Base-by-base conservation (phyloP, 805 yeast species). In the Candida andamanensis region DNA sequence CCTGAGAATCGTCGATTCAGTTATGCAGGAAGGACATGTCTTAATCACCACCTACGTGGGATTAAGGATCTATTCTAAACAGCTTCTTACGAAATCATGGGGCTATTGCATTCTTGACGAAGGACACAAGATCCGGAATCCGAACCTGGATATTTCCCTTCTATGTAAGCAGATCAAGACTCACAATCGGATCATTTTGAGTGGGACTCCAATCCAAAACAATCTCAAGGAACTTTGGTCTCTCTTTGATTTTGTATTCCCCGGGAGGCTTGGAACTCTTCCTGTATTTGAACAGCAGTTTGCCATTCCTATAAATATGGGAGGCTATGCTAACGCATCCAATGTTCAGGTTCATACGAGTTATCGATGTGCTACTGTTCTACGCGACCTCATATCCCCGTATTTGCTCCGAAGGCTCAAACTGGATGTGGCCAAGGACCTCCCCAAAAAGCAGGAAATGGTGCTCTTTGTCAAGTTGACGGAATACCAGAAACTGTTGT, bases 261-360 rank as follows among this genome's bases (percentile, higher is more conserved):
- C 98, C 0, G 98, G 98, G 0, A 66, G 95, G 40, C 60, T 92
- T 15, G 98, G 98, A 0, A 92, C 98, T 0, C 62, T 92, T 15
- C 98, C 98, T 0, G 90, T 92, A 0, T 92, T 92, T 47, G 95
- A 89, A 56, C 82, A 74, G 32, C 96, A 92, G 53, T 92, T 92
- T 54, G 82, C 95, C 2, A 67, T 80, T 5, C 98, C 98, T 0
- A 92, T 92, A 27, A 90, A 87, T 49, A 71, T 85, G 52, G 98
- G 98, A n/a, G 98, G 98, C 0, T 92, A 92, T 58, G 95, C 98
- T 1, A 92, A 90, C 61, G 97, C 98, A 0, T 78, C 94, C 1
- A 92, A 92, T 52, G 75, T 92, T 3, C 97, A 92, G 52, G 97
- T 92, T 0, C 97, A 90, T 51, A 80, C 97, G 1, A 96, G 97